Base-by-base conservation (phyloP, 2,329 filamentous ascomycete genomes). In the Alternaria panax region DNA sequence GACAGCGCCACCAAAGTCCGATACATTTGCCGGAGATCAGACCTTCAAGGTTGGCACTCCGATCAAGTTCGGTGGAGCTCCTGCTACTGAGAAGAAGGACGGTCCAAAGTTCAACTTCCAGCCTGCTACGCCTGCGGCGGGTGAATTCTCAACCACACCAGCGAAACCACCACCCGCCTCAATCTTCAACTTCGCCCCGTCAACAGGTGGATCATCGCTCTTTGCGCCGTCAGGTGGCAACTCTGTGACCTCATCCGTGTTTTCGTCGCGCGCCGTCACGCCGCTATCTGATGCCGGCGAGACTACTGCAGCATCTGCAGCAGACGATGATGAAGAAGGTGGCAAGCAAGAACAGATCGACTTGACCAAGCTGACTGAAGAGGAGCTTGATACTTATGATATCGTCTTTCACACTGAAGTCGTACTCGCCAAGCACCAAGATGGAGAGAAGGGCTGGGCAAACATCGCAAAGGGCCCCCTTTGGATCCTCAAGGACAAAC, bases 401-500 rank as follows among this genome's bases (percentile, higher is more conserved):
- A 60, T 78, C 14, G 61, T 78, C 32, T 79, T 78, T 59, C 67
- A 75, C 43, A 63, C 66, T 14, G 68, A 73, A 32, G 61, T 62
- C 14, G 68, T 70, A 18, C 58, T 77, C 36, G 70, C 69, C 42
- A 74, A 75, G 59, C 64, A 73, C 48, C 62, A 69, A 36, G 64
- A 64, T 16, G 59, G 66, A 28, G 67, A 62, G 38, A 75, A 75
- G 57, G 58, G 60, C 1, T 79, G 75, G 75, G 66, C 71, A 25
- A 75, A 65, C 47, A 57, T 73, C 30, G 73, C 70, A 3, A 72
- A 69, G 27, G 77, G 75, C 12, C 71, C 72, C 3, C 59, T 79
- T 4, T 76, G 72, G 65, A 74, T 79, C 27, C 68, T 79, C 42
- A 75, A 75, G 62, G 70, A 76, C 60, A 78, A 78, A 54, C 62